Percentiles rank a stretch among this genome's conserved stretches.
Conservation (phyloP, 2,329 filamentous ascomycete genomes). For the Ophiostoma angusticollis region DNA sequence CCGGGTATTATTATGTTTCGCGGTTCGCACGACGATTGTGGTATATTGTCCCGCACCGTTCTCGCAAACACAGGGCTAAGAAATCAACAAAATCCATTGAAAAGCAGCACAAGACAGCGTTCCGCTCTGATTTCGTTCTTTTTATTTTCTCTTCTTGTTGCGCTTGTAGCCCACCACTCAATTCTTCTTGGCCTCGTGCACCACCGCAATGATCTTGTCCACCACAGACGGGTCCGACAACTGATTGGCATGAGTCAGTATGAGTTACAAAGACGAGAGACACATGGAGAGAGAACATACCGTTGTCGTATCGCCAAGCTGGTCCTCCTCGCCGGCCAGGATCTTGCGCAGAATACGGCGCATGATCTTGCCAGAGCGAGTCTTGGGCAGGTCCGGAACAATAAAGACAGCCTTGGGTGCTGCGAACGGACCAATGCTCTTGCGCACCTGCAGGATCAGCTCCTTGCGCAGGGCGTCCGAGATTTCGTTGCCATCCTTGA, state of each 20-base stretch:
- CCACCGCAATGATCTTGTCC: constrained; percentile 72
- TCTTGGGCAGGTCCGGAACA: constrained; percentile 92
- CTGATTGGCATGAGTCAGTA: constrained; percentile 27
- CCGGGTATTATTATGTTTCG: no score
- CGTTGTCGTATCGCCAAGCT: constrained; percentile 84
- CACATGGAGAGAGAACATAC: constrained; percentile 37
- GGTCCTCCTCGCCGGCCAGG: constrained; percentile 90
- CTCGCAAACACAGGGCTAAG: no score
- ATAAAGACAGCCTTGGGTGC: constrained; percentile 88
- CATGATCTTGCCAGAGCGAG: constrained; percentile 98
- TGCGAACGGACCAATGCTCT: constrained; percentile 94
- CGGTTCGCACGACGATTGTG: no score
- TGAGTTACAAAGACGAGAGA: not conserved
- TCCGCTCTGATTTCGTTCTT: constrained; percentile 3
- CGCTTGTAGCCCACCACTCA: constrained; percentile 16
- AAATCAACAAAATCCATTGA: no score
- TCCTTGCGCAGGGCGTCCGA: constrained; percentile 82
- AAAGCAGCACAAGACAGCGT: no score
- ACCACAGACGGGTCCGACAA: constrained; percentile 85
- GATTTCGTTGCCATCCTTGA: constrained; percentile 72
- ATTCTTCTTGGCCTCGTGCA: constrained; percentile 51
- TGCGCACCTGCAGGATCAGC: constrained; percentile 84
- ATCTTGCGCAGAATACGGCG: constrained; percentile 94
- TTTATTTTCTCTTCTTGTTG: not conserved
- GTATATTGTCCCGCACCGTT: not conserved